Evolutionary conservation across 306 rosid genomes (phyloP).

Genomic region (Quercus agrifolia): DNA sequence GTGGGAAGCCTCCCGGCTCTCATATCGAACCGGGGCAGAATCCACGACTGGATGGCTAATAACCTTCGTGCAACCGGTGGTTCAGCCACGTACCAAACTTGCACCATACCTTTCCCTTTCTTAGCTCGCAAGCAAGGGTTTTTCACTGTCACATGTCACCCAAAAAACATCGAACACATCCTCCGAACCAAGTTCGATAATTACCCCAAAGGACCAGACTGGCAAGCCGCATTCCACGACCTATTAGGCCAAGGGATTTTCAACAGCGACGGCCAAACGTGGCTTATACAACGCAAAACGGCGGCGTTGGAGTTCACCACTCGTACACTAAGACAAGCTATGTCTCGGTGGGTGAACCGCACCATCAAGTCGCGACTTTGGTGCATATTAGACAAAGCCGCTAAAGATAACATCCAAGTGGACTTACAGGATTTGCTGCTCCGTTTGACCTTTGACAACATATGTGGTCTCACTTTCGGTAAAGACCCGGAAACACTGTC

Average conservation of each 20-base stretch:
- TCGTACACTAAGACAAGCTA: conserved; percentile 76
- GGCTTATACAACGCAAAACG: conserved; percentile 91
- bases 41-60: conserved; percentile 77
- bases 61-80: conserved; percentile 58
- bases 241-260: conserved; percentile 87
- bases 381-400: conserved; percentile 76
- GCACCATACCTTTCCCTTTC: conserved; percentile 71
- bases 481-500: conserved; percentile 88
- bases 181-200: conserved; percentile 74
- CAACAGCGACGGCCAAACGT: conserved; percentile 88
- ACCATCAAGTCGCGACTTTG: conserved; percentile 74
- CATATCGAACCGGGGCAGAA: conserved; percentile 43
- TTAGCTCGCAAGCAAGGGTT: conserved; percentile 59
- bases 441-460: conserved; percentile 83
- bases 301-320: conserved; percentile 95
- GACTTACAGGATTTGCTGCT: conserved; percentile 84
- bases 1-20: conserved; percentile 78
- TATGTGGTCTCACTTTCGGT: conserved; percentile 91
- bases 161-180: conserved; percentile 79
- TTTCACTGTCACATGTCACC: conserved; percentile 73
- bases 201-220: conserved; percentile 84
- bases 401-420: conserved; percentile 37
- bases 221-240: conserved; percentile 90
- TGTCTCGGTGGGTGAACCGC: conserved; percentile 95
- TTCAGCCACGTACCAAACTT: conserved; percentile 75